Conservation (phyloP, 75 land plant genomes). For the Cupressus sempervirens region DNA sequence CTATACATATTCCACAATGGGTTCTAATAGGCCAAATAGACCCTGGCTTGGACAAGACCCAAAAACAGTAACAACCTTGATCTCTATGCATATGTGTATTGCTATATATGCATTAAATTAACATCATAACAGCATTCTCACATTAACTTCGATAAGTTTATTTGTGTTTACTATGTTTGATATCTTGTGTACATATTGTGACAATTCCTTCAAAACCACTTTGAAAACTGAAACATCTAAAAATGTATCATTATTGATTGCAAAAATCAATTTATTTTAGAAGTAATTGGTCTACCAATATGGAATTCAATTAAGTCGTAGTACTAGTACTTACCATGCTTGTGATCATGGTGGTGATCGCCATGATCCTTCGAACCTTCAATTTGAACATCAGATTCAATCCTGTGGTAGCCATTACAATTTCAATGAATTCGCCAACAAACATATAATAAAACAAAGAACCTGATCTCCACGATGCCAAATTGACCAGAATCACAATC, state of each 20-base stretch:
- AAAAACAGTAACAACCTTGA: neutral
- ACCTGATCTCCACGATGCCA: neutral
- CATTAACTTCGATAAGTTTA: neutral
- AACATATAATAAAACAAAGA: neutral
- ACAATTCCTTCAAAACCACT: neutral
- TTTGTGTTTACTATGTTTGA: neutral
- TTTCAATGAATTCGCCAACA: neutral
- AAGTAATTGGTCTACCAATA: neutral
- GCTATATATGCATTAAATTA: neutral
- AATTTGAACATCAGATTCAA: conserved; percentile 51
- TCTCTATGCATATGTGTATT: neutral
- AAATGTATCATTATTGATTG: neutral
- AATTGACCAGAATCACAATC: neutral
- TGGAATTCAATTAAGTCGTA: neutral
- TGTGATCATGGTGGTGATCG: conserved; percentile 61
- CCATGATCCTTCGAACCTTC: conserved; percentile 30
- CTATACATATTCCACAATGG: neutral
- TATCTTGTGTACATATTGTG: neutral
- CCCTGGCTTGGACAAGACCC: neutral
- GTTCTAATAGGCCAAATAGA: neutral
- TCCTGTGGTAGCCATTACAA: conserved; percentile 31
- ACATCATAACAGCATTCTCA: neutral
- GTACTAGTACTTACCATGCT: conserved; percentile 37
- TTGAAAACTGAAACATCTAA: neutral
- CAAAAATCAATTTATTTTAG: too few relatives aligned